phyloP scores from a whole-genome alignment of 2,329 filamentous ascomycete species.

The Ceratocystis colombiana region DNA sequence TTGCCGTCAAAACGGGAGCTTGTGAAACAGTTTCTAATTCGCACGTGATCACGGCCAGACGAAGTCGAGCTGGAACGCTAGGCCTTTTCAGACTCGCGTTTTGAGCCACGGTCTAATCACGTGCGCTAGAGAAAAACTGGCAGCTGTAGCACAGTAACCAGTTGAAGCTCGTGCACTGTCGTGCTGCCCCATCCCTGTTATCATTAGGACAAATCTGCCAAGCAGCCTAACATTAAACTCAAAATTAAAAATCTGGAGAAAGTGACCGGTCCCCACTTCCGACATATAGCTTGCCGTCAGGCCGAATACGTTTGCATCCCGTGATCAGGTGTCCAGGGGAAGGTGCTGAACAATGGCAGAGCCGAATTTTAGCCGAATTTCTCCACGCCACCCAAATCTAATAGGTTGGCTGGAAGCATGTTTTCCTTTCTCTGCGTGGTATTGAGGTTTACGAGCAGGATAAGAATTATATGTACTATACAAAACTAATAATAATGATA shows the following conservation, averaged over 20 bases:
- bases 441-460: too few relatives aligned
- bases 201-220: neutral
- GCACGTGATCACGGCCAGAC: neutral
- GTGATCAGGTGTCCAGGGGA: neutral
- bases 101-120: too few relatives aligned
- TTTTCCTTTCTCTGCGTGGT: too few relatives aligned
- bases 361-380: neutral
- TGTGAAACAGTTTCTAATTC: conserved; percentile 2
- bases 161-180: neutral
- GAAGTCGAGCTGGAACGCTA: neutral
- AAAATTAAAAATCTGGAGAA: conserved; percentile 11
- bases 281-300: neutral
- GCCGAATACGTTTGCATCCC: neutral
- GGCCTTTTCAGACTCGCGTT: neutral
- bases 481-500: too few relatives aligned
- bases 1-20: conserved; percentile 2
- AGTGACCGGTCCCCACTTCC: neutral
- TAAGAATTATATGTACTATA: too few relatives aligned
- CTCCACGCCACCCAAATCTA: too few relatives aligned
- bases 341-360: neutral
- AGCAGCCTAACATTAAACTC: neutral
- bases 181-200: neutral
- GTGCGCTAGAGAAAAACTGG: too few relatives aligned
- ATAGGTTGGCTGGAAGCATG: neutral
- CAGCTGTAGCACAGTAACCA: too few relatives aligned